A percentile compares a stretch with the other conserved stretches of the same genome.
Conservation (phyloP, 257 asterid genomes). For the Avicennia marina region DNA sequence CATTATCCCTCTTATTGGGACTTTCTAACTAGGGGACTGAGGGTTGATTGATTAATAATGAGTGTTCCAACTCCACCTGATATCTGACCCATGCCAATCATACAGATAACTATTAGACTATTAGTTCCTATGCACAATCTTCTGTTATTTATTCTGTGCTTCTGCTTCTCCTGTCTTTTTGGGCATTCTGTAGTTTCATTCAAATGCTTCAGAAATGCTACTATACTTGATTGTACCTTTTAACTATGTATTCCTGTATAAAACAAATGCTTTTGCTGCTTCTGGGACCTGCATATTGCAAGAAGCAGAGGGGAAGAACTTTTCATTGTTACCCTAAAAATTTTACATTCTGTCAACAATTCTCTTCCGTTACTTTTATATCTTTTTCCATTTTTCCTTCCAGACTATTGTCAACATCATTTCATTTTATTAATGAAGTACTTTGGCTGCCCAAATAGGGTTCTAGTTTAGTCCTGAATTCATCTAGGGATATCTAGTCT, state of each 20-base stretch:
- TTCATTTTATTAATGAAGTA: neutral
- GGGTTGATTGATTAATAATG: too few species aligned
- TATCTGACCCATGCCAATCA: neutral
- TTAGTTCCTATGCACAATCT: neutral
- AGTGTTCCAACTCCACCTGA: too few species aligned
- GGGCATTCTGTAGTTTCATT: neutral
- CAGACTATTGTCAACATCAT: neutral
- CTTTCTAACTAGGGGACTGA: neutral
- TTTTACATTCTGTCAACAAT: neutral
- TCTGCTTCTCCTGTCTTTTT: neutral
- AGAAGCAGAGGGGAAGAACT: neutral
- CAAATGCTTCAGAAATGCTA: neutral
- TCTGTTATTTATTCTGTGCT: neutral
- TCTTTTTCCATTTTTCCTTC: neutral
- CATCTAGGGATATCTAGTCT: neutral
- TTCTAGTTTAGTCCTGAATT: neutral
- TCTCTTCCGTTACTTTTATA: neutral
- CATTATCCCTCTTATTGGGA: neutral
- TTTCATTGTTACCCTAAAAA: neutral
- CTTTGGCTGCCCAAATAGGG: constrained; percentile 2
- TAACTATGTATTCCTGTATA: neutral
- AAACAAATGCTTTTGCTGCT: neutral
- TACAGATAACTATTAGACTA: neutral
- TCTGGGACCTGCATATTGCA: neutral
- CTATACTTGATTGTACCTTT: neutral